These are phyloP conservation scores for Didymella exigua DNA, from an alignment of 2,329 filamentous ascomycete species.

Conservation along the genomic window DNA sequence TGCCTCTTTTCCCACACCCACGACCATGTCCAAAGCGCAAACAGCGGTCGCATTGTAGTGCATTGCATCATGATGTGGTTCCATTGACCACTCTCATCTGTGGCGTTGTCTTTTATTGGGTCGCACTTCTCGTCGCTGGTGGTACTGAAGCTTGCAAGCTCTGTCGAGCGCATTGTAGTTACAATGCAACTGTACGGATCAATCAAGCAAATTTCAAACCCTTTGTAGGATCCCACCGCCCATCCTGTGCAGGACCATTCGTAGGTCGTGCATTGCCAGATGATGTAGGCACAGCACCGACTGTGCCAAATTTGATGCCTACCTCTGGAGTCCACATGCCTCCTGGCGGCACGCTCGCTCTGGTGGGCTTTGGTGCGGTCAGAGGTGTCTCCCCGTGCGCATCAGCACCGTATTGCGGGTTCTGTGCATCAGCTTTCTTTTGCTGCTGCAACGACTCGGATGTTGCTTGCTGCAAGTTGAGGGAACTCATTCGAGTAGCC, in stretches of 20 bases:
- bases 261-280: slow-evolving; percentile 39
- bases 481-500: slow-evolving; percentile 63
- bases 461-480: slow-evolving; percentile 57
- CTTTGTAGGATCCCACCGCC: slow-evolving; percentile 49
- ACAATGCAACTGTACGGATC: not conserved
- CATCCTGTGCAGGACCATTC: slow-evolving; percentile 45
- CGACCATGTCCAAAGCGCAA: not conserved
- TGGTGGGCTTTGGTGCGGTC: slow-evolving; percentile 53
- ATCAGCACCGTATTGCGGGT: slow-evolving; percentile 62
- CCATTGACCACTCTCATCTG: not conserved
- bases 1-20: slow-evolving; percentile 13
- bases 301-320: slow-evolving; percentile 74
- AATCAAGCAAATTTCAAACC: slow-evolving; percentile 48
- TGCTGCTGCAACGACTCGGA: slow-evolving; percentile 52
- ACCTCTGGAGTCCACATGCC: slow-evolving; percentile 80
- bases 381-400: slow-evolving; percentile 60
- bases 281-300: slow-evolving; percentile 55
- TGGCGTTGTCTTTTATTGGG: not conserved
- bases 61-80: slow-evolving; percentile 7
- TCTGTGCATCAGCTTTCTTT: slow-evolving; percentile 57
- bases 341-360: slow-evolving; percentile 45
- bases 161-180: no score
- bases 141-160: not conserved
- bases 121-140: not conserved
- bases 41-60: not conserved